These are phyloP conservation scores for Phellinidium pouzarii DNA, from an alignment of 1,284 basidiomycete genomes.

Conservation along the genomic window DNA sequence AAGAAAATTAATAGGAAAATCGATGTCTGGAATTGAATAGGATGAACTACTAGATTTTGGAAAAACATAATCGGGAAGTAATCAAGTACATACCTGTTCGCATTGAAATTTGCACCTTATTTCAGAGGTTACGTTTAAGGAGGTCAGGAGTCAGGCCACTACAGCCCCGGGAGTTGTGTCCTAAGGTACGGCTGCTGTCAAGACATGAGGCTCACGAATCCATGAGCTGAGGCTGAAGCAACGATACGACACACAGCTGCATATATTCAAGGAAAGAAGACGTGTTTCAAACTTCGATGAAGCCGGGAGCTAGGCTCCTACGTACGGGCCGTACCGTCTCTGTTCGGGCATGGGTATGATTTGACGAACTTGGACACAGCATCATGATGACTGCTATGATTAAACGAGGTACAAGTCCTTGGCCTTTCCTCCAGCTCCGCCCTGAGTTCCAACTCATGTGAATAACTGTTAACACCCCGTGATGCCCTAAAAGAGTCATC, in stretches of 20 bases:
- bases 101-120: too few species aligned
- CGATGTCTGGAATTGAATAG: too few species aligned
- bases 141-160: not conserved
- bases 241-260: not conserved
- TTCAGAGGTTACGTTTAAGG: too few species aligned
- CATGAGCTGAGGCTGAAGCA: not conserved
- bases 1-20: too few species aligned
- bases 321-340: too few species aligned
- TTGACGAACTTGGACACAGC: not conserved
- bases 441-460: not conserved
- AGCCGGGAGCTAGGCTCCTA: not conserved
- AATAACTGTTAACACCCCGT: too few species aligned
- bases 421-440: not conserved
- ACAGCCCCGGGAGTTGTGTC: not conserved
- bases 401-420: not conserved
- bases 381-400: not conserved
- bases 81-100: too few species aligned
- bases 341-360: not conserved
- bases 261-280: not conserved
- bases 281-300: not conserved
- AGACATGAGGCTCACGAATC: not conserved
- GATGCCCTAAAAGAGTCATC: too few species aligned
- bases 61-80: too few species aligned
- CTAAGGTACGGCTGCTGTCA: not conserved
- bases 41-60: too few species aligned